phyloP scores from a whole-genome alignment of 371 early-diverging fungal species.

The Mucor ambiguus region DNA sequence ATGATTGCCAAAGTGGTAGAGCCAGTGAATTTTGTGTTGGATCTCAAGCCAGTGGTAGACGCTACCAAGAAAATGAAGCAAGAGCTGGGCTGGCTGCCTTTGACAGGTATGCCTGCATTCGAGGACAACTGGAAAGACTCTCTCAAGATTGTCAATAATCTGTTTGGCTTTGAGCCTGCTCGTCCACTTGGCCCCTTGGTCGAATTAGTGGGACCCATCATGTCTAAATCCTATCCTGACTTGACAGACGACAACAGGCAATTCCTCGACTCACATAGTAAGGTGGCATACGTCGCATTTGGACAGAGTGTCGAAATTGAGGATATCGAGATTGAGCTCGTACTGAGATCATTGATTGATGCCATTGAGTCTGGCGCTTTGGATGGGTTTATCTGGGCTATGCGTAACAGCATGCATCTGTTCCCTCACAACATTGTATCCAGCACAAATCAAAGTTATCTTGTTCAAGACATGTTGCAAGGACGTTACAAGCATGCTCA shows the following conservation, averaged over 20 bases:
- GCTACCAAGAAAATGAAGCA: background rate
- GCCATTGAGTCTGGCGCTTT: conserved; percentile 17
- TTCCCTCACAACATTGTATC: conserved; percentile 19
- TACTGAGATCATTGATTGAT: conserved; percentile 29
- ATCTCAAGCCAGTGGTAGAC: background rate
- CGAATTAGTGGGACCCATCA: conserved; percentile 36
- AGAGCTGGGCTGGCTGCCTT: background rate
- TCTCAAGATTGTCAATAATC: conserved; percentile 27
- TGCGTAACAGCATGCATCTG: background rate
- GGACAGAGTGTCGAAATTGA: conserved; percentile 26
- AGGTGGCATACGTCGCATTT: conserved; percentile 43
- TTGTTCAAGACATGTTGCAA: background rate
- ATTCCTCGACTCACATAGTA: conserved; percentile 22
- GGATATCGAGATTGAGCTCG: conserved; percentile 6
- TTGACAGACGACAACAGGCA: background rate
- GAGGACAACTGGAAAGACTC: conserved; percentile 2
- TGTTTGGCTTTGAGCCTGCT: conserved; percentile 28
- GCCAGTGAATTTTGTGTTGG: background rate
- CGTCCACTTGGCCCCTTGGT: conserved; percentile 36
- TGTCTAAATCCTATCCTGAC: conserved; percentile 9
- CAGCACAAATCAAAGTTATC: conserved; percentile 6
- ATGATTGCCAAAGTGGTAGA: conserved; percentile 13
- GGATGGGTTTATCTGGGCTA: conserved; percentile 44
- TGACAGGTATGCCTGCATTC: background rate
- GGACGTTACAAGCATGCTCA: conserved; percentile 7